Conservation (phyloP, 768 basidiomycete species). For the Ramaria sp. region DNA sequence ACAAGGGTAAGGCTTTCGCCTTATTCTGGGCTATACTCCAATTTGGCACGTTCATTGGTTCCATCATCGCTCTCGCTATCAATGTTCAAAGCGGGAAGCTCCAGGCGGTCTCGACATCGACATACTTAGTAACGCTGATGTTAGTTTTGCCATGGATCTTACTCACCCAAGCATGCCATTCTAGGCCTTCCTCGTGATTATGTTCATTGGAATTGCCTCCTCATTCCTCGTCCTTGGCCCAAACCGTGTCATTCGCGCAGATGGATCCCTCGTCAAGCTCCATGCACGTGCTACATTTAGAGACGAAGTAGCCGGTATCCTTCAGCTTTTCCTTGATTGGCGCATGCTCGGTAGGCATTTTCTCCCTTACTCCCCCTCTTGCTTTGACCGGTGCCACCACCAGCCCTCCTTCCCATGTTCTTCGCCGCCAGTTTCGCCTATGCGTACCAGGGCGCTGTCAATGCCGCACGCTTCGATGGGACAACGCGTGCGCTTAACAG, state of each 20-base stretch:
- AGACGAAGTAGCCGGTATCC: constrained; percentile 15
- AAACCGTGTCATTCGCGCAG: constrained; percentile 25
- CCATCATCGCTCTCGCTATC: too few species aligned
- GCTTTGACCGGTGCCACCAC: neutral
- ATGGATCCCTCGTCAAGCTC: constrained; percentile 31
- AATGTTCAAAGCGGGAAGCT: too few species aligned
- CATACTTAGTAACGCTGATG: too few species aligned
- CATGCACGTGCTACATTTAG: constrained; percentile 18
- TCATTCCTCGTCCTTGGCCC: constrained; percentile 28
- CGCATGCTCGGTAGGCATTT: constrained; percentile 21
- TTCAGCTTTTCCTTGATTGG: constrained; percentile 29
- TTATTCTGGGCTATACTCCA: too few species aligned
- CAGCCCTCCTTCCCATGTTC: too few species aligned
- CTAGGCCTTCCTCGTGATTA: constrained; percentile 34
- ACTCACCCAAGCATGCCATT: constrained; percentile 1
- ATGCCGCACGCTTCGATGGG: constrained; percentile 29
- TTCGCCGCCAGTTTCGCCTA: too few species aligned
- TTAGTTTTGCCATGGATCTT: neutral
- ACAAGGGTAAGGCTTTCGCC: too few species aligned
- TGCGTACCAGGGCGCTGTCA: constrained; percentile 33
- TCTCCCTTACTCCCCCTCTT: neutral
- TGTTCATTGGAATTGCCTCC: constrained; percentile 29
- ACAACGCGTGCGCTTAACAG: constrained; percentile 33
- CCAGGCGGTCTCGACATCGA: too few species aligned
- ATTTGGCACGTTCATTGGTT: too few species aligned